Evolutionary conservation across 208 protist genomes (phyloP).

Genomic region (Wallacemonas sp.): DNA sequence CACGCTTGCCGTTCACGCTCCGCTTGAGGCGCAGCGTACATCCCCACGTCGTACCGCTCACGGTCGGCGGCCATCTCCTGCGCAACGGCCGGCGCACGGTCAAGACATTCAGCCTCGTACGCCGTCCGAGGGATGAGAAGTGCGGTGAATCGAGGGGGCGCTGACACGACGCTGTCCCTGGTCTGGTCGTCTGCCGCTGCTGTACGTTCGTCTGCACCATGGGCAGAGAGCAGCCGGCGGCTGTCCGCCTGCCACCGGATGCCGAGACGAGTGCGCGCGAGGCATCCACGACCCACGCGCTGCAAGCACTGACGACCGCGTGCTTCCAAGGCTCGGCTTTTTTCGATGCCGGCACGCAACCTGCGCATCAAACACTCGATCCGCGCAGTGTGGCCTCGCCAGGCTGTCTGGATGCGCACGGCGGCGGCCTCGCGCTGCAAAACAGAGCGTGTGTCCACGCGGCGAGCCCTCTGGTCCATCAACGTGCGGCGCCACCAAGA

Average conservation of each 20-base stretch:
- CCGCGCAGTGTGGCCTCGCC: slow-evolving; percentile 50
- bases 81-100: slow-evolving; percentile 21
- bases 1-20: slow-evolving; percentile 41
- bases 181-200: not conserved
- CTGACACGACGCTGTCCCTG: not conserved
- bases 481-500: slow-evolving; percentile 43
- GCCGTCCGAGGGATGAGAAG: slow-evolving; percentile 6
- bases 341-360: slow-evolving; percentile 26
- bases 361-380: slow-evolving; percentile 43
- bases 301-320: slow-evolving; percentile 12
- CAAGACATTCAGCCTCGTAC: slow-evolving; percentile 25
- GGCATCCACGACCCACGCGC: slow-evolving; percentile 5
- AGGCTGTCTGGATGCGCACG: slow-evolving; percentile 51
- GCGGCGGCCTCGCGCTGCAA: slow-evolving; percentile 32
- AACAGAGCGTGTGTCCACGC: slow-evolving; percentile 41
- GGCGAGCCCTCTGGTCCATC: slow-evolving; percentile 27
- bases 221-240: not conserved
- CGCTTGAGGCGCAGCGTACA: slow-evolving; percentile 48
- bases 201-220: not conserved
- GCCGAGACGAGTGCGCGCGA: not conserved
- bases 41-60: slow-evolving; percentile 55
- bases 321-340: slow-evolving; percentile 3
- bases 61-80: slow-evolving; percentile 31
- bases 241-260: not conserved
- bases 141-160: not conserved